Conservation (phyloP, 129 eudicot species). For the Smallanthus sonchifolius region DNA sequence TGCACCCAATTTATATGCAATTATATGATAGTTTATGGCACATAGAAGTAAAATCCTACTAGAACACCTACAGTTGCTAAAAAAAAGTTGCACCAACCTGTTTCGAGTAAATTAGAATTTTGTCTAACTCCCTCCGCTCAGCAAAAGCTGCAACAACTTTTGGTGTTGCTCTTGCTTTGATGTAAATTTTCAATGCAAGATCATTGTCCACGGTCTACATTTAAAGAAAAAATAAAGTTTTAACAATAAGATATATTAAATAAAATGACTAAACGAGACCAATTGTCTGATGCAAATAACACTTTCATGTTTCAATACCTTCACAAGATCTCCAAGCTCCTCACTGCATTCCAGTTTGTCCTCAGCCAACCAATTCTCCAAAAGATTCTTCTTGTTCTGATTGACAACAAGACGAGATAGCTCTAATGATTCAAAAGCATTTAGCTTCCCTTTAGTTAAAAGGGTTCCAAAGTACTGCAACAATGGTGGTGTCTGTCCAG, state of each 20-base stretch:
- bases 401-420: constrained; percentile 98
- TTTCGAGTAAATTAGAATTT: constrained; percentile 94
- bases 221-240: background rate
- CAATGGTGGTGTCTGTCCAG: constrained; percentile 98
- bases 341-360: constrained; percentile 97
- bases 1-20: constrained; percentile 22
- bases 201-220: constrained; percentile 93
- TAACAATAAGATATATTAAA: background rate
- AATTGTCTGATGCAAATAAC: background rate
- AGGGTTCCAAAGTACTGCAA: constrained; percentile 97
- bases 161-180: constrained; percentile 99
- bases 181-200: constrained; percentile 90
- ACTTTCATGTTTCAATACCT: constrained; percentile 40
- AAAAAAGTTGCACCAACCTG: constrained; percentile 52
- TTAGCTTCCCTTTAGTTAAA: constrained; percentile 87
- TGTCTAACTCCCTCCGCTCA: constrained; percentile 97
- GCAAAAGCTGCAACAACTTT: constrained; percentile 99
- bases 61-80: background rate
- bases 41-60: background rate
- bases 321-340: constrained; percentile 99
- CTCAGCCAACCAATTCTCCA: constrained; percentile 99
- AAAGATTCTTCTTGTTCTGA: constrained; percentile 91
- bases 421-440: constrained; percentile 95
- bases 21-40: background rate
- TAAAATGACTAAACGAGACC: background rate